Percentiles rank a stretch among this genome's conserved stretches.
phyloP scores from a whole-genome alignment of 805 yeast species.

The Candida koratica region DNA sequence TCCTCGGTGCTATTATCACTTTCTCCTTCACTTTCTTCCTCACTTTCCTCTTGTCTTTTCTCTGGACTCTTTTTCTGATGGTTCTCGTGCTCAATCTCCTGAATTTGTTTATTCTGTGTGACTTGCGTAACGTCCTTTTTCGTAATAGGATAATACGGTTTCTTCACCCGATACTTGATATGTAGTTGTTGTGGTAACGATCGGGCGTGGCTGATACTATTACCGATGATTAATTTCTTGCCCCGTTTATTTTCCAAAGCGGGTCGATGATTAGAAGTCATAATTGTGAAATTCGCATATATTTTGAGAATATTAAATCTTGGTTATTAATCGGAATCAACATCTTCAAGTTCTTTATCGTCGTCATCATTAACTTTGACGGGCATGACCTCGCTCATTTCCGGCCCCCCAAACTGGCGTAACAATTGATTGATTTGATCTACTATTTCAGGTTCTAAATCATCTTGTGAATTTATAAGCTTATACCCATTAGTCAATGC shows the following conservation, averaged over 20 bases:
- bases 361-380: conserved; percentile 34
- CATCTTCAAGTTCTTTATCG: conserved; percentile 42
- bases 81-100: not conserved
- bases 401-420: conserved; percentile 58
- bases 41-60: not conserved
- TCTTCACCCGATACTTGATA: conserved; percentile 31
- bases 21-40: not conserved
- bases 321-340: conserved; percentile 14
- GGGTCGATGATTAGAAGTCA: conserved; percentile 45
- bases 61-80: not conserved
- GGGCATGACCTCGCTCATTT: conserved; percentile 40
- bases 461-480: conserved; percentile 33
- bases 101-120: conserved; percentile 8
- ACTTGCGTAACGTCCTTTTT: conserved; percentile 20
- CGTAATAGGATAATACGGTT: conserved; percentile 5
- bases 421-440: conserved; percentile 51
- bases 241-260: conserved; percentile 41
- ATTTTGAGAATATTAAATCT: too few relatives aligned
- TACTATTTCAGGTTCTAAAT: conserved; percentile 55
- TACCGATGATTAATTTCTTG: conserved; percentile 24
- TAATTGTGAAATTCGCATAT: not conserved
- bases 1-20: conserved; percentile 15
- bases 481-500: conserved; percentile 46
- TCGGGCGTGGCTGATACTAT: conserved; percentile 36
- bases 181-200: conserved; percentile 28